Base-by-base conservation (phyloP, 352 stramenopile genomes). In the Pythium phragmiticola region DNA sequence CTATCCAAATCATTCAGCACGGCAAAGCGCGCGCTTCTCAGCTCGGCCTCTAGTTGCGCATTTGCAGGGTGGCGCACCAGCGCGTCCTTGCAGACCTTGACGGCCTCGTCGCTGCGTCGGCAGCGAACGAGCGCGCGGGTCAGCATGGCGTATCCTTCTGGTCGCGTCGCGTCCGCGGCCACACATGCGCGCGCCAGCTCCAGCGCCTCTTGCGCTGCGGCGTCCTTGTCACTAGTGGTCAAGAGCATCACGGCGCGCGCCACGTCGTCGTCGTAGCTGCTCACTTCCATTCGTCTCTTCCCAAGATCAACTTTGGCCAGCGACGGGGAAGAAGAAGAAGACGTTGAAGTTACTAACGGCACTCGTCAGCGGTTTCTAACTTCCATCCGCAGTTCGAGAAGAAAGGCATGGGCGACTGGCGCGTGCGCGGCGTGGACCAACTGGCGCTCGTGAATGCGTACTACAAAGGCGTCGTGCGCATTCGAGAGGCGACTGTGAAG, bases 1-100 rank as follows among this genome's bases (percentile, higher is more conserved):
- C 76, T 66, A 13, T 70, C 71, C 54, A 88, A 60, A 47, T 72
- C 56, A 49, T 84, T 73, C 0, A 90, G 52, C 21, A 90, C 83
- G 30, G 69, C 72, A 26, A 92, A 65, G 41, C 83, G 77, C 54
- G 83, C 79, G 33, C 67, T 61, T 60, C 74, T 79, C n/a, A 92
- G 66, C 28, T 66, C 65, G 0, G 28, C 52, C 48, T 80, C 66
- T 12, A 92, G 70, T 61, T 82, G 66, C 14, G 43, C 51, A 52
- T 77, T 70, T 7, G 56, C 63, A 21, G 78, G 74, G 54, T 87
- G 55, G 17, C 75, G 17, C 50, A 66, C 67, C 54, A 92, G 55
- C n/a, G 54, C 66, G 9, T 26, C 30, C 33, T 69, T 69, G 55
- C 57, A 70, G 19, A 43, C 39, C 12, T 48, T 48, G 23, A 73